Evolutionary conservation across 2,329 filamentous ascomycete genomes (phyloP).

Genomic region (Colletotrichum sidae): DNA sequence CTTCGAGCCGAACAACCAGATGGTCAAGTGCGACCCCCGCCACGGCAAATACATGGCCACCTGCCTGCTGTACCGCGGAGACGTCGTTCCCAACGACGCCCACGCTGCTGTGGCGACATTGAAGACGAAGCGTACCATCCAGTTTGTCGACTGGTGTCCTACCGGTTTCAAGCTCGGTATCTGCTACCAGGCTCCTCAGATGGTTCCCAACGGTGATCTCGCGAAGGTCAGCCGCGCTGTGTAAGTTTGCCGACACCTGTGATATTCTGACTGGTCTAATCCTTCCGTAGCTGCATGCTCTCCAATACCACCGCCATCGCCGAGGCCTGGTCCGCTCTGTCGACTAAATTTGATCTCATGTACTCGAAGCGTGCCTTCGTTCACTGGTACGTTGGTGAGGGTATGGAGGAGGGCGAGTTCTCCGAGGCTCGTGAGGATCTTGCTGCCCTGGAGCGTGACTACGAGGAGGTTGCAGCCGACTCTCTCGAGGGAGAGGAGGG

Average conservation of each 20-base stretch:
- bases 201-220: constrained; percentile 95
- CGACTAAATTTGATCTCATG: constrained; percentile 99
- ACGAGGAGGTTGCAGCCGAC: constrained; percentile 98
- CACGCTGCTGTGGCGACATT: constrained; percentile 93
- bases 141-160: constrained; percentile 99
- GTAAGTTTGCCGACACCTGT: constrained; percentile 68
- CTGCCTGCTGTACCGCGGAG: constrained; percentile 96
- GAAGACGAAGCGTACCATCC: constrained; percentile 99
- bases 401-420: constrained; percentile 99
- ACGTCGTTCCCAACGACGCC: constrained; percentile 96
- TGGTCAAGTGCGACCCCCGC: constrained; percentile 99
- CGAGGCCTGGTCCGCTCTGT: constrained; percentile 96
- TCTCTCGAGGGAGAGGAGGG: constrained; percentile 89
- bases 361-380: constrained; percentile 99
- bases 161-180: constrained; percentile 99
- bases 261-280: neutral
- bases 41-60: constrained; percentile 99
- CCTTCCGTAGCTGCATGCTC: constrained; percentile 83
- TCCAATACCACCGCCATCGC: constrained; percentile 99
- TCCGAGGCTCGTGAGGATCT: constrained; percentile 98
- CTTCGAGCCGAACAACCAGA: constrained; percentile 99
- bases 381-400: constrained; percentile 99
- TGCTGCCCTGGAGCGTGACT: constrained; percentile 96
- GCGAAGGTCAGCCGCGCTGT: constrained; percentile 98
- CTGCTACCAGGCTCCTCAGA: constrained; percentile 98